These are phyloP conservation scores for Hondaea fermentalgiana DNA, from an alignment of 108 stramenopile species.

Conservation along the genomic window DNA sequence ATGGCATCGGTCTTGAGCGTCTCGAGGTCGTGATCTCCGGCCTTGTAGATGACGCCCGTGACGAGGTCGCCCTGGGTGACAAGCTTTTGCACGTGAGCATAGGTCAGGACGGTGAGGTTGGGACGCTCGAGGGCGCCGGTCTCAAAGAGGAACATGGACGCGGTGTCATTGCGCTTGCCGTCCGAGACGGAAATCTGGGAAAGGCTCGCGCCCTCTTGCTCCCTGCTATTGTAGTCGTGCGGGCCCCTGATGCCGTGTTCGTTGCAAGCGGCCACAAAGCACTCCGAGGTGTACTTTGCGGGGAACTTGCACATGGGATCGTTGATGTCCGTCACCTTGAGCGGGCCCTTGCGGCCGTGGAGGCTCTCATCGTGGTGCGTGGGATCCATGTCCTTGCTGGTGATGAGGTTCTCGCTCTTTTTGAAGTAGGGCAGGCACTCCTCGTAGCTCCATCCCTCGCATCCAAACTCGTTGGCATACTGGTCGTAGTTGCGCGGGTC, in stretches of 20 bases:
- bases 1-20: not conserved
- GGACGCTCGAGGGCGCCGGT: not conserved
- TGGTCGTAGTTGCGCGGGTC: conserved; percentile 46
- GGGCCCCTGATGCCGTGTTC: conserved; percentile 31
- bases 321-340: conserved; percentile 23
- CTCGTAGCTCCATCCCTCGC: conserved; percentile 32
- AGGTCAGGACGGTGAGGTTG: not conserved
- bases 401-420: conserved; percentile 31
- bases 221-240: conserved; percentile 32
- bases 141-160: not conserved
- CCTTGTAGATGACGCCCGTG: not conserved
- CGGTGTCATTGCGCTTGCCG: not conserved
- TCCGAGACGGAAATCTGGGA: not conserved
- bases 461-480: conserved; percentile 41
- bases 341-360: conserved; percentile 24
- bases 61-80: not conserved
- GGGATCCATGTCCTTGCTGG: conserved; percentile 4
- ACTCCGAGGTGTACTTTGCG: not conserved
- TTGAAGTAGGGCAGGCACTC: conserved; percentile 57
- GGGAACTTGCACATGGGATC: not conserved
- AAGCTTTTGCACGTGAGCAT: not conserved
- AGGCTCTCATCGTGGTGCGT: not conserved
- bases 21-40: not conserved
- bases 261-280: conserved; percentile 29
- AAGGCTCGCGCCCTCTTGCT: conserved; percentile 24